Percentiles rank a stretch among this genome's conserved stretches.
phyloP scores from a whole-genome alignment of 2,329 filamentous ascomycete genomes.

The Tolypocladium amazonense region DNA sequence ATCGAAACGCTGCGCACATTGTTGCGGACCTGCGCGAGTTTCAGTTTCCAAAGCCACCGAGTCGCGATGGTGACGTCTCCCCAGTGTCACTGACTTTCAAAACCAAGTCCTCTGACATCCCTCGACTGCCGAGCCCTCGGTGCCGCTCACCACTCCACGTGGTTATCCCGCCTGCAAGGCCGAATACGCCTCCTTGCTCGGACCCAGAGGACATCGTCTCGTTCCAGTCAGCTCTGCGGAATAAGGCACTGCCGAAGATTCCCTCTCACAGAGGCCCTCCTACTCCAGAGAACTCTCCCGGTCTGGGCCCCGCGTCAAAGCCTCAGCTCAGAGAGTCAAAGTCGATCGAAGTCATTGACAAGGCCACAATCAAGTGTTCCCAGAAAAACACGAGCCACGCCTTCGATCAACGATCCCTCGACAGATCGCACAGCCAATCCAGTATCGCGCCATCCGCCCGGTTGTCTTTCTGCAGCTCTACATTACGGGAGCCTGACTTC shows the following conservation, averaged over 20 bases:
- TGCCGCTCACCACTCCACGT: conserved; percentile 13
- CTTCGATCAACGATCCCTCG: conserved; percentile 13
- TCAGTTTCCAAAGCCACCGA: conserved; percentile 25
- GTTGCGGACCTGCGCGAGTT: conserved; percentile 22
- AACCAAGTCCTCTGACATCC: conserved; percentile 10
- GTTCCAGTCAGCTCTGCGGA: background rate
- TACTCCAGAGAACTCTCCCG: conserved; percentile 21
- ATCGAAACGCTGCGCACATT: conserved; percentile 10
- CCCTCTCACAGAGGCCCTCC: conserved; percentile 10
- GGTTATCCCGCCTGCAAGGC: conserved; percentile 9
- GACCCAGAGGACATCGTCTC: conserved; percentile 14
- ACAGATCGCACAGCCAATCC: conserved; percentile 17
- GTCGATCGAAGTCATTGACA: conserved; percentile 17
- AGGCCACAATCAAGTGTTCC: conserved; percentile 13
- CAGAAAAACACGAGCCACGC: conserved; percentile 14
- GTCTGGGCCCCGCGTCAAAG: conserved; percentile 14
- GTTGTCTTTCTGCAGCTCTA: conserved; percentile 18
- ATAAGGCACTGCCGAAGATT: conserved; percentile 8
- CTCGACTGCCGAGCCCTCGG: conserved; percentile 14
- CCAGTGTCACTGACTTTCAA: conserved; percentile 11
- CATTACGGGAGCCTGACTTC: conserved; percentile 39
- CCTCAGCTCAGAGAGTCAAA: conserved; percentile 15
- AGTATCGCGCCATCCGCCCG: conserved; percentile 18
- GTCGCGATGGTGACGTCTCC: conserved; percentile 13
- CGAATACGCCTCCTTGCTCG: conserved; percentile 22